These are phyloP conservation scores for Oryza nivara DNA, from an alignment of 176 grass and related monocot species.

Conservation along the genomic window DNA sequence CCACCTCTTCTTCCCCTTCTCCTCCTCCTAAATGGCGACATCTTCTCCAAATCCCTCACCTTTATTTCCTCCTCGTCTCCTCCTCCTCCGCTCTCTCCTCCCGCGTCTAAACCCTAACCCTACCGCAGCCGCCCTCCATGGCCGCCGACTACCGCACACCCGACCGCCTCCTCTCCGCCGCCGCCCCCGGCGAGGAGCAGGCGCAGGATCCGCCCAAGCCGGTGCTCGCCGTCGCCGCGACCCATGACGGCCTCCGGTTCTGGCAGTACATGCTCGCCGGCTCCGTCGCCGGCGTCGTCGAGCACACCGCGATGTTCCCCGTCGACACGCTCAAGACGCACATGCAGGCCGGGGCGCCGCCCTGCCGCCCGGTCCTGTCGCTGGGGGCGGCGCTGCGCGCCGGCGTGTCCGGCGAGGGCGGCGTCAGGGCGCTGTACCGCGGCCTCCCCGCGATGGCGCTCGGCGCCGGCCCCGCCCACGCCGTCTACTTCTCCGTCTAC, in stretches of 20 bases:
- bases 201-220: slow-evolving; percentile 43
- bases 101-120: slow-evolving; percentile 48
- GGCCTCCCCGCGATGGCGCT: slow-evolving; percentile 87
- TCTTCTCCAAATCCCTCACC: slow-evolving; percentile 46
- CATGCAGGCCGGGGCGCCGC: slow-evolving; percentile 68
- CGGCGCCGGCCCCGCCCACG: slow-evolving; percentile 83
- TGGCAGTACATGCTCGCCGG: slow-evolving; percentile 98
- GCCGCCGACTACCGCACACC: slow-evolving; percentile 64
- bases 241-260: slow-evolving; percentile 79
- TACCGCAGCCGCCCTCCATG: slow-evolving; percentile 47
- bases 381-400: slow-evolving; percentile 44
- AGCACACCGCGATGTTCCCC: slow-evolving; percentile 93
- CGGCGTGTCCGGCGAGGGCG: slow-evolving; percentile 49
- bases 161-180: slow-evolving; percentile 50
- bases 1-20: slow-evolving; percentile 31
- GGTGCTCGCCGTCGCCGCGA: slow-evolving; percentile 37
- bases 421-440: slow-evolving; percentile 66
- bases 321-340: slow-evolving; percentile 92
- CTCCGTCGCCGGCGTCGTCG: slow-evolving; percentile 86
- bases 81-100: slow-evolving; percentile 16
- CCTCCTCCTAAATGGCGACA: slow-evolving; percentile 55
- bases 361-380: slow-evolving; percentile 54
- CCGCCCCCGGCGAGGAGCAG: not conserved
- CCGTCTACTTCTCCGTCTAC: slow-evolving; percentile 93
- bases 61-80: slow-evolving; percentile 31